Conservation (phyloP, 257 asterid genomes). For the Capsicum rhomboideum region DNA sequence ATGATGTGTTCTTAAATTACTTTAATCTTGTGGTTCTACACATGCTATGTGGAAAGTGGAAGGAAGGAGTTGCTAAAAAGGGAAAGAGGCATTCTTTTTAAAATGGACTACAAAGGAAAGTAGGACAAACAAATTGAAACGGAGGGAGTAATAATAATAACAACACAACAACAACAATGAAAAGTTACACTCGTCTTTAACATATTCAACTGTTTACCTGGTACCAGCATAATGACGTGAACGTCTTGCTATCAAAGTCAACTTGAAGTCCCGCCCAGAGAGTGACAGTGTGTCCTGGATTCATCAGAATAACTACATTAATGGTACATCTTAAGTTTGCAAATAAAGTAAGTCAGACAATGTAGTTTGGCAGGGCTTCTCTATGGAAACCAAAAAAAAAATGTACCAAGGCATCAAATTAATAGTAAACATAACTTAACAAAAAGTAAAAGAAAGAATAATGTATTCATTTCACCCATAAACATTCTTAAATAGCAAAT, state of each 20-base stretch:
- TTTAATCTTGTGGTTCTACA: too few species aligned
- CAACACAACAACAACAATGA: not conserved
- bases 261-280: slow-evolving; percentile 69
- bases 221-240: slow-evolving; percentile 98
- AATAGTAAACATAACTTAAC: not conserved
- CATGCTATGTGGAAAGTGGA: too few species aligned
- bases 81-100: too few species aligned
- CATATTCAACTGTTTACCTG: slow-evolving; percentile 35
- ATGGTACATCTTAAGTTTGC: not conserved
- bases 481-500: not conserved
- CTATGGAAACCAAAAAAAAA: not conserved
- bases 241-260: slow-evolving; percentile 80
- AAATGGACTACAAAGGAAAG: too few species aligned
- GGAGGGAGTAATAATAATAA: not conserved
- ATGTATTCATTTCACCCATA: slow-evolving; percentile 1
- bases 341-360: not conserved
- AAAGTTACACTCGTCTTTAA: not conserved
- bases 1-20: too few species aligned
- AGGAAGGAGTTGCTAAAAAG: too few species aligned
- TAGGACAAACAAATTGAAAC: too few species aligned
- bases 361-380: not conserved
- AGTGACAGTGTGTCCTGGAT: slow-evolving; percentile 61
- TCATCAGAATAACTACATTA: slow-evolving; percentile 14
- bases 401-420: not conserved
- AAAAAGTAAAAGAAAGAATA: not conserved